Base-by-base conservation (phyloP, 768 basidiomycete species). In the Pisolithus tinctorius region DNA sequence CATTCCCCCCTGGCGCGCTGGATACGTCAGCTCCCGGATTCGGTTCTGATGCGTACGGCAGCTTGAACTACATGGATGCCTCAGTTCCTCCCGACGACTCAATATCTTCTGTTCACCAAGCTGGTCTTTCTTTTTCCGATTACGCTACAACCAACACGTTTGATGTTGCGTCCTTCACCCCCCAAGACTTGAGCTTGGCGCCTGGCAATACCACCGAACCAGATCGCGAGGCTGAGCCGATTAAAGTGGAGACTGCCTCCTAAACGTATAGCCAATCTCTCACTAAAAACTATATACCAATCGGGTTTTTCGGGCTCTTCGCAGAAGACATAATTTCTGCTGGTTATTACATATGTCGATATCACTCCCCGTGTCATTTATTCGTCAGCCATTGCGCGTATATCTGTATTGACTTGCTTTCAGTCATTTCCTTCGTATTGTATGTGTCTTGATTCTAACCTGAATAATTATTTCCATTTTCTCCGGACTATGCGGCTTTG, bases 51-150 rank as follows among this genome's bases (percentile, higher is more conserved):
- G 76, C 80, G 20, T 90, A 87, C 64, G 78, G 78, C 49, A 74
- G 83, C 34, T 71, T 89, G 62, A 78, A 82, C 39, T 90, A 87
- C 66, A 86, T 90, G 82, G 88, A 90, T 66, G 74, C 84, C 45
- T 69, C 83, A 27, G 73, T 79, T 38, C 59, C 78, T 47, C 80
- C 82, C 48, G 85, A 88, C 55, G 86, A 88, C 56, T 68, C 79
- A 38, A 71, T 86, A 53, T 72, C 72, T 68, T 67, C 73, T 47
- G 76, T 79, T 47, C 84, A 86, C 60, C 74, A 79, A 63, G 69
- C 82, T 36, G 81, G 81, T 25, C 73, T 88, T 57, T 77, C 82
- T 34, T 91, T 88, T 65, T 71, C 80, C 50, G 88, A 91, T 67
- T 91, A 82, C 36, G 77, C 77, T 45, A 69, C 83, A 13, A 76